Percentiles rank a stretch among this genome's conserved stretches.
Conservation (phyloP, 2,329 filamentous ascomycete genomes). For the Cercospora sojina region DNA sequence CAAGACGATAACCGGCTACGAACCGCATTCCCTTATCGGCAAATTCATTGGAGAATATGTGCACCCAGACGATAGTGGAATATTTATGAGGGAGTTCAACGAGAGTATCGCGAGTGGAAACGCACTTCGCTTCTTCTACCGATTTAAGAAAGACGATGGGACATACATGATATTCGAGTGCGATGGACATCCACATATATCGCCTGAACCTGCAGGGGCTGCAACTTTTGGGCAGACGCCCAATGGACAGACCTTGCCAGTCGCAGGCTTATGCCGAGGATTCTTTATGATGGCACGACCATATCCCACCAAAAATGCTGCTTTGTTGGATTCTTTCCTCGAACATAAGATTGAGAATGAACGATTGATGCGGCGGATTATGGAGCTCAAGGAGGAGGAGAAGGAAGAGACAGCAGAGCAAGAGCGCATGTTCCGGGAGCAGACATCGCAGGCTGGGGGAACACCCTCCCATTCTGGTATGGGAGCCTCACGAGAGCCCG, state of each 20-base stretch:
- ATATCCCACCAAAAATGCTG: conserved; percentile 84
- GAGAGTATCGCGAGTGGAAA: conserved; percentile 83
- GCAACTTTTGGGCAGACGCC: conserved; percentile 26
- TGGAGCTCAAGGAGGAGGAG: conserved; percentile 81
- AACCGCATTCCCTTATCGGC: conserved; percentile 67
- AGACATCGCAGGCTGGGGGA: conserved; percentile 30
- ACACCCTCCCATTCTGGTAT: conserved; percentile 31
- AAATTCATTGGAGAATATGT: conserved; percentile 77
- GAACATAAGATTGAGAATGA: conserved; percentile 98
- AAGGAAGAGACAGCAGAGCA: conserved; percentile 72
- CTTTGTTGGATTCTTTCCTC: conserved; percentile 83
- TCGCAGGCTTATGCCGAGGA: conserved; percentile 72
- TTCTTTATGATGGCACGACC: conserved; percentile 92
- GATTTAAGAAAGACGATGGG: conserved; percentile 73
- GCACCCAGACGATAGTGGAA: conserved; percentile 78
- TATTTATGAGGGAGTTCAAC: conserved; percentile 85
- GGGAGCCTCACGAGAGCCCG: conserved; percentile 20
- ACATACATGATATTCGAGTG: conserved; percentile 80
- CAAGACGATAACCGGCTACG: conserved; percentile 72
- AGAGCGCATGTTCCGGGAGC: conserved; percentile 53
- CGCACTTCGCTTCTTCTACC: conserved; percentile 79
- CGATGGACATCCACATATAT: conserved; percentile 88
- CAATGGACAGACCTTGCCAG: conserved; percentile 41
- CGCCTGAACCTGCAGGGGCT: conserved; percentile 58
- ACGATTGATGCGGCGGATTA: conserved; percentile 76